phyloP scores from a whole-genome alignment of 2,329 filamentous ascomycete genomes.

The Nectriaceae sp. region DNA sequence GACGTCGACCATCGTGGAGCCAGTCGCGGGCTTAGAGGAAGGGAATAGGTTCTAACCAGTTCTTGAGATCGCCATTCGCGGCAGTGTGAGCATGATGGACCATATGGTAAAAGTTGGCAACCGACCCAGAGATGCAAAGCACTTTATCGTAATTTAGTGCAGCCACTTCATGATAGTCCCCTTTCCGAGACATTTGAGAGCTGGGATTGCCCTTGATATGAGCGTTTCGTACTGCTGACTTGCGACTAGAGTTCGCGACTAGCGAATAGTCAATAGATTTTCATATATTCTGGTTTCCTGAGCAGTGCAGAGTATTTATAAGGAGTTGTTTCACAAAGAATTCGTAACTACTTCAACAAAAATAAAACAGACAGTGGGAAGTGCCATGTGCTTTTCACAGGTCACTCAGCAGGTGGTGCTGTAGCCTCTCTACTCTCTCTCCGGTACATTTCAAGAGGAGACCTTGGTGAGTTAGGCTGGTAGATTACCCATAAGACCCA shows the following conservation, averaged over 20 bases:
- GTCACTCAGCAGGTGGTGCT: constrained; percentile 27
- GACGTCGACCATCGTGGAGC: constrained; percentile 16
- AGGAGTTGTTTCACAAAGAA: constrained; percentile 4
- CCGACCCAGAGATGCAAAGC: constrained; percentile 1
- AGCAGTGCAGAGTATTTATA: constrained; percentile 17
- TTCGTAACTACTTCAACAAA: constrained; percentile 5
- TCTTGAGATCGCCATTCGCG: constrained; percentile 22
- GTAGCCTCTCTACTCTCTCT: constrained; percentile 23
- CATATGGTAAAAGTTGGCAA: constrained; percentile 23
- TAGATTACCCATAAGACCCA: no score
- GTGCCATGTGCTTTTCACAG: constrained; percentile 22
- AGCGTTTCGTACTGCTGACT: no score
- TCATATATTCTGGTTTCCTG: constrained; percentile 15
- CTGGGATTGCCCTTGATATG: no score
- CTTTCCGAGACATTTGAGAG: no score
- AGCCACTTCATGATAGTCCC: neutral
- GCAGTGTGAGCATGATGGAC: constrained; percentile 25
- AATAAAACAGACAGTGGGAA: neutral
- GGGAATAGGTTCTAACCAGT: constrained; percentile 10
- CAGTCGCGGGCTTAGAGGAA: neutral
- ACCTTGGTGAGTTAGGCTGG: constrained; percentile 7
- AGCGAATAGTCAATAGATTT: no score
- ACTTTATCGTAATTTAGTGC: constrained; percentile 20
- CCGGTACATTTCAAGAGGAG: constrained; percentile 9
- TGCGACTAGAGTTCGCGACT: no score